Evolutionary conservation across 441 rosid species (phyloP), one percentile per base, ranked within the genome.

Genomic region (Adansonia madagascariensis): DNA sequence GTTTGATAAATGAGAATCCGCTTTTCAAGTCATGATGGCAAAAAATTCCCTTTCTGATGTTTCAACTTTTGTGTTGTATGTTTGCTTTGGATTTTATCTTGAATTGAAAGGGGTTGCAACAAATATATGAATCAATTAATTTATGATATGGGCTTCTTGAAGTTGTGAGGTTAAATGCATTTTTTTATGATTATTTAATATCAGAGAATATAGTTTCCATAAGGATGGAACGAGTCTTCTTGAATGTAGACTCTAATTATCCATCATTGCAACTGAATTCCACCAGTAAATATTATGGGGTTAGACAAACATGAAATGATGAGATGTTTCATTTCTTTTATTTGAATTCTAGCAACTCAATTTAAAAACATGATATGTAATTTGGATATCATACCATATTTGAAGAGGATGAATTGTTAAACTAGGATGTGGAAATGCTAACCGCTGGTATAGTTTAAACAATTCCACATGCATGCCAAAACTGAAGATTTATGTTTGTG

Each of bases 301-400:
- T 49, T 69, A 14, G 43, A 69, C 8, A 52, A 53, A 52, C 74
- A n/a, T 27, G 74, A 49, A 57, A 24, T 68, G 56, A 47, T 69
- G 59, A 24, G 39, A 70, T 50, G 50, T 50, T 27, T 3, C 31
- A 50, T 27, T 9, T 44, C 15, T 39, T 50, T 12, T 56, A 4
- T 56, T 73, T 18, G 68, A 60, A 24, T 44, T 74, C 66, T 74
- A 22, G 44, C 68, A 56, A 46, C 15, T 60, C 27, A 20, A 20
- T 41, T 44, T 22, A 14, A 41, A 59, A 60, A 35, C 44, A 43
- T 74, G 68, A 10, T 72, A 12, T 18, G 50, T 18, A 12, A 72
- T 57, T 56, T 22, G 68, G 59, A 60, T 59, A n/a, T 46, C 56
- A 59, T 74, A 60, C 56, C 53, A 73, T 44, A 44, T 60, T 8